Percentiles rank a stretch among this genome's conserved stretches.
Evolutionary conservation across 139 green algal genomes (phyloP).

Genomic region (Volvox reticuliferus): DNA sequence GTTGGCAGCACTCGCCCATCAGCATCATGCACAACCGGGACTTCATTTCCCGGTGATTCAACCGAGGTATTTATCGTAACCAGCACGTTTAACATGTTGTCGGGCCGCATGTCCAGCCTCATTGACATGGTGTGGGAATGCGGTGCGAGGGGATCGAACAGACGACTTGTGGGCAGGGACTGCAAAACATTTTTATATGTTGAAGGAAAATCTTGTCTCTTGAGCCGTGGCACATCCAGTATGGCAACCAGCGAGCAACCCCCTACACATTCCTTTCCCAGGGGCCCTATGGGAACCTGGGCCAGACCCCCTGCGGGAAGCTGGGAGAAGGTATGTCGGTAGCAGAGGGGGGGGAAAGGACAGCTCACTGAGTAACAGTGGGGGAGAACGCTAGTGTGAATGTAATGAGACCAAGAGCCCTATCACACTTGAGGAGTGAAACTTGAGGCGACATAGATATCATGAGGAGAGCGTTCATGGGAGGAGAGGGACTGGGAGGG

Average conservation of each 20-base stretch:
- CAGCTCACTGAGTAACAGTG: too few relatives aligned
- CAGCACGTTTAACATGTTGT: slow-evolving; percentile 12
- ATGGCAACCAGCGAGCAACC: slow-evolving; percentile 45
- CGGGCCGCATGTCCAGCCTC: slow-evolving; percentile 5
- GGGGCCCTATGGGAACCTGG: slow-evolving; percentile 10
- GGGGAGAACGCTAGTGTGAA: too few relatives aligned
- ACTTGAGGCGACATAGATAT: too few relatives aligned
- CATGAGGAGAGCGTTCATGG: too few relatives aligned
- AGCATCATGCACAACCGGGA: neutral
- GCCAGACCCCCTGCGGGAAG: slow-evolving; percentile 25
- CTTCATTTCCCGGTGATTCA: neutral
- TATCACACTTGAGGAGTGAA: too few relatives aligned
- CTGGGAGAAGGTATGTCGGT: too few relatives aligned
- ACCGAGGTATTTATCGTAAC: neutral
- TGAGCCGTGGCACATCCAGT: slow-evolving; percentile 42
- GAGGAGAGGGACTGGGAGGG: too few relatives aligned
- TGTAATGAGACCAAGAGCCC: too few relatives aligned
- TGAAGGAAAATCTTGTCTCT: too few relatives aligned
- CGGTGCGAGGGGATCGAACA: slow-evolving; percentile 56
- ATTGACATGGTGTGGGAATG: neutral
- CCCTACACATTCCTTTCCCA: slow-evolving; percentile 55
- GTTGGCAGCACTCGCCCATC: neutral
- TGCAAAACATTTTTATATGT: too few relatives aligned
- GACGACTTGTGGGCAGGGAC: neutral
- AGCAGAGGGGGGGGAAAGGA: neutral